Evolutionary conservation across 495 filamentous ascomycete genomes (phyloP).

Genomic region (Penicillium lividum): DNA sequence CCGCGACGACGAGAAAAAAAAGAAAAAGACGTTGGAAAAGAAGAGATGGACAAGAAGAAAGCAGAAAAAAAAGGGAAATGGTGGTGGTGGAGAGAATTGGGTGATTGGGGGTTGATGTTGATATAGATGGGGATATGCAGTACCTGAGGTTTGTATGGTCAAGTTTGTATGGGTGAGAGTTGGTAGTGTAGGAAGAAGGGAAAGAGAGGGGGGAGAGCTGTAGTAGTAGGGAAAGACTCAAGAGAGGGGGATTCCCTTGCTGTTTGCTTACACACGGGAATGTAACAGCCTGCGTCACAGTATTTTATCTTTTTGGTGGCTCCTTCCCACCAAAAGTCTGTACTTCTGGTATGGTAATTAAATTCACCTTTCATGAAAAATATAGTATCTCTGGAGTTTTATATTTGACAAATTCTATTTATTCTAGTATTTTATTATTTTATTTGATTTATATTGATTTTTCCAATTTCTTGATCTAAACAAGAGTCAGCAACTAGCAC

Average conservation of each 20-base stretch:
- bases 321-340: not conserved
- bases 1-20: constrained; percentile 27
- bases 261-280: constrained; percentile 29
- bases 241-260: constrained; percentile 30
- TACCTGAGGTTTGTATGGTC: constrained; percentile 55
- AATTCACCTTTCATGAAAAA: not conserved
- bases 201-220: constrained; percentile 46
- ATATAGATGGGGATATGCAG: constrained; percentile 40
- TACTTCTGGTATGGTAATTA: constrained; percentile 1
- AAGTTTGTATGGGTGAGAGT: constrained; percentile 60
- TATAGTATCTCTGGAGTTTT: no score
- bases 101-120: constrained; percentile 29
- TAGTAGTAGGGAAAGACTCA: constrained; percentile 62
- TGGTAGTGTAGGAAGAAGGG: constrained; percentile 56
- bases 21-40: constrained; percentile 17
- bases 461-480: not conserved
- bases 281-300: constrained; percentile 14
- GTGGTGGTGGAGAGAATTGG: constrained; percentile 23
- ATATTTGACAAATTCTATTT: no score
- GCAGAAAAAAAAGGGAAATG: constrained; percentile 22
- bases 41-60: constrained; percentile 18
- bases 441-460: not conserved
- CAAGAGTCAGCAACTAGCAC: not conserved
- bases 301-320: not conserved
- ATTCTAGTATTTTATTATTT: not conserved